These are phyloP conservation scores for Marasmius sp. DNA, from an alignment of 1,284 basidiomycete species.

Conservation along the genomic window DNA sequence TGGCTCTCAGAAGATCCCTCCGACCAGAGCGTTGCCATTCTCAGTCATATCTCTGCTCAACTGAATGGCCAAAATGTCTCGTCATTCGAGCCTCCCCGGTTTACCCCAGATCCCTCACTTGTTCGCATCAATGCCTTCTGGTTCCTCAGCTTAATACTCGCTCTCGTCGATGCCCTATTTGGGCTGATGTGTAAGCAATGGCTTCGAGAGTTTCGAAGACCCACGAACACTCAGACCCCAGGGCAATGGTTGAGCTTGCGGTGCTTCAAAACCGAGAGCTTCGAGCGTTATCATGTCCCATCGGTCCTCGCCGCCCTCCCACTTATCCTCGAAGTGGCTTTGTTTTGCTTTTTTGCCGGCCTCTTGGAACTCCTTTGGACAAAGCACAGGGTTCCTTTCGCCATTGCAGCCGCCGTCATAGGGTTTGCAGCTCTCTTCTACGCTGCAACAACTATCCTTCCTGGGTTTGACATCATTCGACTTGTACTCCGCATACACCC, in stretches of 20 bases:
- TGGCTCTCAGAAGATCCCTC: constrained; percentile 9
- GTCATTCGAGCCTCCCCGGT: no score
- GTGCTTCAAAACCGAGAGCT: constrained; percentile 3
- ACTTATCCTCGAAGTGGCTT: constrained; percentile 4
- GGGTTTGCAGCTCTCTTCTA: not conserved
- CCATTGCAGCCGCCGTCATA: not conserved
- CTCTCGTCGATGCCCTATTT: no score
- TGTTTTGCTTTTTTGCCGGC: constrained; percentile 4
- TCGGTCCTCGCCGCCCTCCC: constrained; percentile 1
- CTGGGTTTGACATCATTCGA: not conserved
- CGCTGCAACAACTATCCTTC: not conserved
- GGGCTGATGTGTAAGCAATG: no score
- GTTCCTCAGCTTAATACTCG: no score
- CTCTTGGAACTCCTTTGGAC: constrained; percentile 3
- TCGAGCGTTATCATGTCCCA: not conserved
- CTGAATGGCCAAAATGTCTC: not conserved
- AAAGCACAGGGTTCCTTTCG: not conserved
- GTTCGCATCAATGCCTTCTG: no score
- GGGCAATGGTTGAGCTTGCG: constrained; percentile 1
- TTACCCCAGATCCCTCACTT: not conserved
- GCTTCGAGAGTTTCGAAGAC: constrained; percentile 4
- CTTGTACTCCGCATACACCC: not conserved
- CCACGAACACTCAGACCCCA: not conserved
- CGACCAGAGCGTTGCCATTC: constrained; percentile 7
- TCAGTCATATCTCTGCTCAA: constrained; percentile 12